A percentile compares a stretch with the other conserved stretches of the same genome.
Conservation (phyloP, 2,329 filamentous ascomycete genomes). For the Fusarium pseudonygamai region DNA sequence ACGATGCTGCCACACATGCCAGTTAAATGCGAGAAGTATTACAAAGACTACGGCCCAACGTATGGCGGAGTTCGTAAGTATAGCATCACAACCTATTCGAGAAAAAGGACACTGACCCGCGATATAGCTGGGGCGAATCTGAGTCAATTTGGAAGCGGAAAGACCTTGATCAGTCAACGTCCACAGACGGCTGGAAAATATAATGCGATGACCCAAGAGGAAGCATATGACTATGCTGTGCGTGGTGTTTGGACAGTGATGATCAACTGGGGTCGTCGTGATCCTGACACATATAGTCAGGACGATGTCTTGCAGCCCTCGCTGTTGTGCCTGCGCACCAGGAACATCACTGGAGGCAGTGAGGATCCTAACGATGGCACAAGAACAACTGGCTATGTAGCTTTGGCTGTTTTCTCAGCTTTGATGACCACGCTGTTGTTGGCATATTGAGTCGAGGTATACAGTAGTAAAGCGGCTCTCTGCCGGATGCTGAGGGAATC, state of each 20-base stretch:
- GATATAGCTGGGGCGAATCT: background rate
- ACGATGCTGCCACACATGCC: background rate
- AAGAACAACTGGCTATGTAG: background rate
- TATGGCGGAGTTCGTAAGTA: background rate
- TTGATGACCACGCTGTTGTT: background rate
- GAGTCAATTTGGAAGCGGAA: constrained; percentile 3
- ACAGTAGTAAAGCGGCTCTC: background rate
- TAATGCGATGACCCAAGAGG: constrained; percentile 5
- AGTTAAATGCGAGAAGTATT: constrained; percentile 5
- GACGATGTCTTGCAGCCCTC: constrained; percentile 8
- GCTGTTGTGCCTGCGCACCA: constrained; percentile 14
- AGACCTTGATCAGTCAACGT: background rate
- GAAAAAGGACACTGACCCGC: background rate
- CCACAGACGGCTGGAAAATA: background rate
- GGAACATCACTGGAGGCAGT: constrained; percentile 16
- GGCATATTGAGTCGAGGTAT: background rate
- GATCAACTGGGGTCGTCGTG: constrained; percentile 16
- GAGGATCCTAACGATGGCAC: constrained; percentile 7
- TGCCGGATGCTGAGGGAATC: background rate
- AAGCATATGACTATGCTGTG: constrained; percentile 15
- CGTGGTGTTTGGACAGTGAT: constrained; percentile 20
- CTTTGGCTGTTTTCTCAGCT: background rate
- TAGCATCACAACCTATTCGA: background rate
- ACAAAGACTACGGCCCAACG: background rate
- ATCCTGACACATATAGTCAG: background rate